Percentiles rank a stretch among this genome's conserved stretches.
phyloP scores from a whole-genome alignment of 768 basidiomycete genomes.

The Artomyces pyxidatus region DNA sequence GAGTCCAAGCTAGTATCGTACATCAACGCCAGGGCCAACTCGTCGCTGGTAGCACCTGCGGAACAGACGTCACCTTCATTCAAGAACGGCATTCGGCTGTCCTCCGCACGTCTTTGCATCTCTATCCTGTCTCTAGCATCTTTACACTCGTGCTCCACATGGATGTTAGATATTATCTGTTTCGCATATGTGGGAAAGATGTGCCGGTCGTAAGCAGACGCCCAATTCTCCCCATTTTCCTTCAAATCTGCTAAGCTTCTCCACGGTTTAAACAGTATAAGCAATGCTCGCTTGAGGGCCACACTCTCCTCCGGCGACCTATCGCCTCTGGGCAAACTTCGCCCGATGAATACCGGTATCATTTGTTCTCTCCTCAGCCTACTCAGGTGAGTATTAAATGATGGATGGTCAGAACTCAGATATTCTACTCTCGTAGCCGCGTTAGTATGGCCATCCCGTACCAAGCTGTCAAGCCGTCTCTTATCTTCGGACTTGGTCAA shows the following conservation, averaged over 20 bases:
- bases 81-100: neutral
- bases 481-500: too few species aligned
- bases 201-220: neutral
- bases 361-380: neutral
- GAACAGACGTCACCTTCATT: neutral
- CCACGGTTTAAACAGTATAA: constrained; percentile 39
- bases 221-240: neutral
- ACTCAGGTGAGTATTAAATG: neutral
- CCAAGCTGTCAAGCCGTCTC: too few species aligned
- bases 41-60: neutral
- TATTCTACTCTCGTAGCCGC: neutral
- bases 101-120: neutral
- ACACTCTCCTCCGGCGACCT: constrained; percentile 1
- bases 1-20: too few species aligned
- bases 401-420: too few species aligned
- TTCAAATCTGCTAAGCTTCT: neutral
- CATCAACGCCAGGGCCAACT: too few species aligned
- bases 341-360: constrained; percentile 31
- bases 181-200: neutral
- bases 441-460: too few species aligned
- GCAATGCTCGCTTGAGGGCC: constrained; percentile 28
- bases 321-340: constrained; percentile 26
- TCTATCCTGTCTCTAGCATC: neutral
- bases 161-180: neutral
- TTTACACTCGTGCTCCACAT: neutral